Conservation (phyloP, 495 filamentous ascomycete genomes). For the Corynascus novoguineensis region DNA sequence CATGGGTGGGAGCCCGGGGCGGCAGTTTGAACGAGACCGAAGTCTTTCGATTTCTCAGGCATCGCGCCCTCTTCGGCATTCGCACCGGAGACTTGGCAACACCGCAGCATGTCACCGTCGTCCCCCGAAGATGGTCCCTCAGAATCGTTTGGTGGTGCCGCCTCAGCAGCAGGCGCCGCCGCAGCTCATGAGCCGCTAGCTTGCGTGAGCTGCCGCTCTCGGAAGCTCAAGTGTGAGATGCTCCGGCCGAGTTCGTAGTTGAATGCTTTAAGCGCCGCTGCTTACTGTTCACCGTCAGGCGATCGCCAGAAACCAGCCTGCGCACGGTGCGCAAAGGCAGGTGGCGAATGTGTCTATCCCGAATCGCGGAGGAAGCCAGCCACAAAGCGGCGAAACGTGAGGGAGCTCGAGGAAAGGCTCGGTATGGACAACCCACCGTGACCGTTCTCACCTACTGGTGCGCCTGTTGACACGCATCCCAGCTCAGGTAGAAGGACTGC, state of each 20-base stretch:
- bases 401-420: constrained; percentile 74
- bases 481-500: constrained; percentile 46
- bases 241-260: neutral
- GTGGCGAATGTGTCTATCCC: constrained; percentile 73
- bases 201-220: constrained; percentile 53
- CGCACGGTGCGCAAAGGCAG: constrained; percentile 63
- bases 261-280: neutral
- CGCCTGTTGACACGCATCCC: neutral
- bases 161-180: neutral
- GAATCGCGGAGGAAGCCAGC: constrained; percentile 82
- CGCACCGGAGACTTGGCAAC: constrained; percentile 9
- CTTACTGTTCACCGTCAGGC: constrained; percentile 21
- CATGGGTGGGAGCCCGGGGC: constrained; percentile 15
- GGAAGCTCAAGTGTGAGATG: constrained; percentile 55
- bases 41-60: constrained; percentile 6
- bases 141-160: constrained; percentile 1
- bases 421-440: constrained; percentile 45
- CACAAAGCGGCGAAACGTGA: constrained; percentile 82
- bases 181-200: constrained; percentile 38
- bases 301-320: constrained; percentile 65
- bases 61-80: constrained; percentile 13
- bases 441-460: neutral
- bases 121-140: constrained; percentile 15
- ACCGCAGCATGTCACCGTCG: constrained; percentile 16
- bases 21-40: constrained; percentile 2